Evolutionary conservation across 768 basidiomycete species (phyloP).

Genomic region (Russula ochroleuca): DNA sequence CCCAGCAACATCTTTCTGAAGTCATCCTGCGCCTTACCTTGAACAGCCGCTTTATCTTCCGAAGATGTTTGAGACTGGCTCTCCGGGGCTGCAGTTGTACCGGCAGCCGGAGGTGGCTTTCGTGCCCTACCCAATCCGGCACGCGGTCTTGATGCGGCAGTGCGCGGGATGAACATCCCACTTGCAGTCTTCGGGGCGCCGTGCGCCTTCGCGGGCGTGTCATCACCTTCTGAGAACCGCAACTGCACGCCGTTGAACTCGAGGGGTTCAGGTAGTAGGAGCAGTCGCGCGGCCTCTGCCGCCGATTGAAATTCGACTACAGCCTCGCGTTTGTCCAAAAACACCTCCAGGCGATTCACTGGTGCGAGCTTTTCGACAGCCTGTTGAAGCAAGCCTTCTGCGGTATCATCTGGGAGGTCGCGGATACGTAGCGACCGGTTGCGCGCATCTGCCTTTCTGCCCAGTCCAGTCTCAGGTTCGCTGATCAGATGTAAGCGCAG

Average conservation of each 20-base stretch:
- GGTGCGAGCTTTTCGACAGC: conserved; percentile 69
- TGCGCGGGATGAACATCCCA: conserved; percentile 64
- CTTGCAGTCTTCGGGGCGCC: conserved; percentile 39
- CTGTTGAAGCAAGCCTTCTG: conserved; percentile 93
- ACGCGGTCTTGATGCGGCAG: conserved; percentile 59
- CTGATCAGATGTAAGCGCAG: conserved; percentile 1
- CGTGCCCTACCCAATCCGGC: conserved; percentile 64
- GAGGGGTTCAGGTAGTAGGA: conserved; percentile 69
- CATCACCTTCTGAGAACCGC: conserved; percentile 53
- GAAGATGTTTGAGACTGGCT: conserved; percentile 27
- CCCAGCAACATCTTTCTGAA: conserved; percentile 74
- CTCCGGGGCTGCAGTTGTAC: conserved; percentile 24
- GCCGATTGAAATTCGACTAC: conserved; percentile 61
- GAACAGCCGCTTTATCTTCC: conserved; percentile 19
- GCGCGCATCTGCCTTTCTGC: conserved; percentile 51
- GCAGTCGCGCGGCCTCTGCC: conserved; percentile 75
- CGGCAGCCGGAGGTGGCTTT: conserved; percentile 32
- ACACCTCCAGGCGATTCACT: conserved; percentile 72
- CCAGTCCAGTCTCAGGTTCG: conserved; percentile 53
- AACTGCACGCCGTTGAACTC: conserved; percentile 61
- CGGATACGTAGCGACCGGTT: conserved; percentile 72
- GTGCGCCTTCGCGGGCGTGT: conserved; percentile 33
- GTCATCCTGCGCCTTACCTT: conserved; percentile 64
- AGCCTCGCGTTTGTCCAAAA: conserved; percentile 56
- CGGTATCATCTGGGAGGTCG: conserved; percentile 68